Evolutionary conservation across 768 basidiomycete species (phyloP).

Genomic region (Rhodotorula graminis): DNA sequence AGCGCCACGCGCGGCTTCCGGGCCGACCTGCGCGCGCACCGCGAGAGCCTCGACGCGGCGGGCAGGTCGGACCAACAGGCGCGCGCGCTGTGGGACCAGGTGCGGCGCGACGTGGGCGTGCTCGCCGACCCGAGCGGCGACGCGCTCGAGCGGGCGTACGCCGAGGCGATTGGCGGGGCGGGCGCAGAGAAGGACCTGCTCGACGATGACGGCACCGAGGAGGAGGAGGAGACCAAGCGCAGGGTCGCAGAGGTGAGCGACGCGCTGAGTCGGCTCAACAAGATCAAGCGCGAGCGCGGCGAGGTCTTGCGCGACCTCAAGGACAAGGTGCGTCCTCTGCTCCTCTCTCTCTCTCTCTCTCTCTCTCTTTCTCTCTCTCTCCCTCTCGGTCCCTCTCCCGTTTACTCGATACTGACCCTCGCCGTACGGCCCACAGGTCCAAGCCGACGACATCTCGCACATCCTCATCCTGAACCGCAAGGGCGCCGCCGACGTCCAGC

Average conservation of each 20-base stretch:
- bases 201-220: constrained; percentile 57
- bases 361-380: no score
- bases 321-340: constrained; percentile 64
- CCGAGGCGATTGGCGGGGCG: constrained; percentile 55
- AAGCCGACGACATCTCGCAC: constrained; percentile 94
- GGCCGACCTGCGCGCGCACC: constrained; percentile 72
- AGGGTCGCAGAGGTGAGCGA: constrained; percentile 74
- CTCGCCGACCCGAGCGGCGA: constrained; percentile 55
- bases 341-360: no score
- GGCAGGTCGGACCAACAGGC: constrained; percentile 74
- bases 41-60: constrained; percentile 68
- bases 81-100: constrained; percentile 63
- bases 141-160: constrained; percentile 46
- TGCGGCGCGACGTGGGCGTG: constrained; percentile 61
- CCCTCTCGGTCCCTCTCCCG: no score
- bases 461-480: constrained; percentile 84
- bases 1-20: constrained; percentile 65
- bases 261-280: constrained; percentile 66
- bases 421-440: constrained; percentile 57
- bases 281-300: constrained; percentile 76
- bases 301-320: constrained; percentile 90
- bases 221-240: constrained; percentile 62
- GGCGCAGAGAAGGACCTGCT: constrained; percentile 53
- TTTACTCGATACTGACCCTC: neutral
- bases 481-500: constrained; percentile 67